Evolutionary conservation across 1,284 basidiomycete genomes (phyloP), one percentile per base, ranked within the genome.

Genomic region (Sphagnurus paluster): DNA sequence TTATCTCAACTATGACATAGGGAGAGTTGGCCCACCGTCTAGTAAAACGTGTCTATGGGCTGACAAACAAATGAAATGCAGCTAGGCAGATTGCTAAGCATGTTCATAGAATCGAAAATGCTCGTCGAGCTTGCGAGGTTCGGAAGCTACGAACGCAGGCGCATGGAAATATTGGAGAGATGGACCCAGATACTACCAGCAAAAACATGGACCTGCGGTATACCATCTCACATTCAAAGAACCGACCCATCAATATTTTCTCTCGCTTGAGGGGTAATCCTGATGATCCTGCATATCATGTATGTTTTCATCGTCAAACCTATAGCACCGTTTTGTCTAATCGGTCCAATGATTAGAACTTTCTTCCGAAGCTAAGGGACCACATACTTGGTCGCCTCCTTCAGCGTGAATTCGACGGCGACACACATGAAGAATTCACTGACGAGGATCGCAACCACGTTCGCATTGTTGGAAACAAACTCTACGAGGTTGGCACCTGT

Each of bases 1-100:
- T 28, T 37, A 42, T 28, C 28, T 9, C 14, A 25, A 16, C 19
- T 19, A 13, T 38, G 32, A 28, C 13, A 2, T 39, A 68, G 66
- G 61, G 63, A 13, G 66, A 67, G 39, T 53, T 58, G 19, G 59
- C 56, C 2, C 65, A 68, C 48, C 52, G 60, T 0, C 25, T 53
- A 2, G 49, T 62, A 17, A 67, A 66, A 41, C 28, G 30, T 7
- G 29, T 59, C 0, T 65, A 64, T 49, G 44, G 39, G 2, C 46
- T 54, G 1, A 64, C 63, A 0, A 65, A 65, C 50, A 64, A 66
- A 39, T 49, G 51, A 21, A 42, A 54, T 30, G 48, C 55, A 1
- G 44, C 51, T 1, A 49, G 50, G 8, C 62, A 64, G 39, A 57
- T 64, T 26, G 48, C 42, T 1, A 48, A 52, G 28, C 50, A 42